A percentile compares a stretch with the other conserved stretches of the same genome.
phyloP scores from a whole-genome alignment of 2,329 filamentous ascomycete genomes.

The Colletotrichum sp. region DNA sequence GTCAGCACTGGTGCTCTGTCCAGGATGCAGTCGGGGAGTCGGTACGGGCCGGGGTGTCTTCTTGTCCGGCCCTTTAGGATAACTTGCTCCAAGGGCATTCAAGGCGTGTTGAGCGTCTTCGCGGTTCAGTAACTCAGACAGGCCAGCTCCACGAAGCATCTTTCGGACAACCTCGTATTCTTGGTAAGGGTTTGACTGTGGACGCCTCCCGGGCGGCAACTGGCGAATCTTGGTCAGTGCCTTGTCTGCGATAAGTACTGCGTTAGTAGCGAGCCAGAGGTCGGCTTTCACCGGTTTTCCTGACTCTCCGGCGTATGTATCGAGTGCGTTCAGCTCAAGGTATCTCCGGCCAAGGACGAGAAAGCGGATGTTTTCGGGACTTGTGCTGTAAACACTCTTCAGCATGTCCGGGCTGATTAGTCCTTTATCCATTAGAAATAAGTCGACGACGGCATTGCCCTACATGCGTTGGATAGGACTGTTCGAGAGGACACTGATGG shows the following conservation, averaged over 20 bases:
- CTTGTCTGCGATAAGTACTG: no score
- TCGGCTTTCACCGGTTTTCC: no score
- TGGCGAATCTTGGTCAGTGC: not conserved
- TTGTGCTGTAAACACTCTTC: not conserved
- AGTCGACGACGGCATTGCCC: not conserved
- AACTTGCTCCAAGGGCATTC: not conserved
- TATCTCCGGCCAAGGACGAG: not conserved
- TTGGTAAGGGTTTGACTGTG: not conserved
- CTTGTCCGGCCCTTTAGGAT: not conserved
- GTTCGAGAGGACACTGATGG: not conserved
- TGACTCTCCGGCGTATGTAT: not conserved
- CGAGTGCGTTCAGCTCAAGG: not conserved
- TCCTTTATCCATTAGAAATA: not conserved
- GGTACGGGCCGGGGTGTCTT: not conserved
- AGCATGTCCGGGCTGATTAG: rapidly evolving
- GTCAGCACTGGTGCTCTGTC: not conserved
- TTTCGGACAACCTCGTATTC: not conserved
- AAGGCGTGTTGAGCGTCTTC: not conserved
- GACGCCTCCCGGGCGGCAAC: not conserved
- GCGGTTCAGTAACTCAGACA: not conserved
- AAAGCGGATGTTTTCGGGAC: not conserved
- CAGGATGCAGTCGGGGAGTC: not conserved
- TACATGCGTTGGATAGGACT: not conserved
- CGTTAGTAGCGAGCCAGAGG: no score
- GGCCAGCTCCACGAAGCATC: not conserved